Conservation (phyloP, 768 basidiomycete genomes). For the Lactifluus piperatus region DNA sequence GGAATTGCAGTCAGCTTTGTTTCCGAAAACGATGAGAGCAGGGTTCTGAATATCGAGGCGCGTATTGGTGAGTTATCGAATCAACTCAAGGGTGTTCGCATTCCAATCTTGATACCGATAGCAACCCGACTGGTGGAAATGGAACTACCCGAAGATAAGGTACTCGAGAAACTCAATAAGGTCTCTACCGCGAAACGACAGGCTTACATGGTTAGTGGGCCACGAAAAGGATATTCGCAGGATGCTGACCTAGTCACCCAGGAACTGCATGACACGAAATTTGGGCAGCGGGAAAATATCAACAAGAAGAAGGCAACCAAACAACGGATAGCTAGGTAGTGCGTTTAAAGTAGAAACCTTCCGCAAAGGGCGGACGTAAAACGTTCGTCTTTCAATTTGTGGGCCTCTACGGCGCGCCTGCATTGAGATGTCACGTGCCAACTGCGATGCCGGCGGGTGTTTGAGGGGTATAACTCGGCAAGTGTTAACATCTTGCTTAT, state of each 20-base stretch:
- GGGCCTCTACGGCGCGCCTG: neutral
- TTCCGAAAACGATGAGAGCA: constrained; percentile 85
- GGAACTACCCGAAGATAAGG: constrained; percentile 66
- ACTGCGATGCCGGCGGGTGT: no score
- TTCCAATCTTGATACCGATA: neutral
- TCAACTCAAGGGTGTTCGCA: neutral
- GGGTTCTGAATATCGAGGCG: constrained; percentile 73
- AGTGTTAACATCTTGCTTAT: no score
- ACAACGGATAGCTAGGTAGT: neutral
- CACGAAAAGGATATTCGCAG: neutral
- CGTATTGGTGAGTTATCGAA: constrained; percentile 60
- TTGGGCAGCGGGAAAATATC: constrained; percentile 83
- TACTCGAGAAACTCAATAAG: constrained; percentile 74
- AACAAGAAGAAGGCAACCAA: constrained; percentile 50
- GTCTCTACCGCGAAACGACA: constrained; percentile 92
- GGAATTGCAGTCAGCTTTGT: constrained; percentile 92
- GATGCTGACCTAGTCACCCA: constrained; percentile 26
- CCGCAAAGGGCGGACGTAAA: neutral
- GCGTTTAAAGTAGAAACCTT: neutral
- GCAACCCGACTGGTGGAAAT: constrained; percentile 67
- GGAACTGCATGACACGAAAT: constrained; percentile 83
- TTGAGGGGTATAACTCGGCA: no score
- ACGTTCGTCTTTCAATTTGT: neutral
- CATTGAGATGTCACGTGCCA: neutral
- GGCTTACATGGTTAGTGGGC: constrained; percentile 78